Evolutionary conservation across 1,284 basidiomycete genomes (phyloP), one percentile per base, ranked within the genome.

Genomic region (Boletus smithii): DNA sequence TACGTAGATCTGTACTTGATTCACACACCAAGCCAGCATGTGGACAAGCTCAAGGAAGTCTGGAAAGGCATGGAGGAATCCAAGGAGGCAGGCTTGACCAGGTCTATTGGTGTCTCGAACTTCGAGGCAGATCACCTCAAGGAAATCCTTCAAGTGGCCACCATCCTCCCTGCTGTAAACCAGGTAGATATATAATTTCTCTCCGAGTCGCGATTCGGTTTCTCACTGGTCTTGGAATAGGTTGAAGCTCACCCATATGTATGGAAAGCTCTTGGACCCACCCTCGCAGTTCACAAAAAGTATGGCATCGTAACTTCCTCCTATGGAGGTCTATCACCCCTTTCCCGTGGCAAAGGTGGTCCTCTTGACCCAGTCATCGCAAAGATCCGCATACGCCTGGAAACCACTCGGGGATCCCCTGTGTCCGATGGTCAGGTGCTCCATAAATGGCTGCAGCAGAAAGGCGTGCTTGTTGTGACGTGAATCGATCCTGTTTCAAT

Each of bases 71-170:
- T 93, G 74, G 88, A 91, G 62, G 77, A 74, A 36, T 67, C 85
- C 41, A 76, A 87, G 66, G 68, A 69, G 39, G 80, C 80, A 38
- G 88, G 88, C 1, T 68, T 91, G 36, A 72, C 87, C 31, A 85
- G 77, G 65, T 83, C 81, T 33, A 88, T 95, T 49, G 92, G 92
- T 2, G 89, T 95, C 13, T 89, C 85, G 45, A 95, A 95, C 71
- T 93, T 86, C 66, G 75, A 73, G 14, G 73, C 83, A 16, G 69
- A 79, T 50, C 76, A 93, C 55, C 67, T 94, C 35, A 67, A 82
- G 50, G 76, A 77, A 43, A 69, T 92, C 31, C 60, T 88, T 23
- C 73, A 76, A 27, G 73, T 67, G 22, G 84, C 80, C 20, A 77
- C 71, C 23, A 66, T 88, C 31, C 57, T 74, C 4, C 90, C 91